Base-by-base conservation (phyloP, 1,139 yeast species). In the Saccharomyces hybrid region DNA sequence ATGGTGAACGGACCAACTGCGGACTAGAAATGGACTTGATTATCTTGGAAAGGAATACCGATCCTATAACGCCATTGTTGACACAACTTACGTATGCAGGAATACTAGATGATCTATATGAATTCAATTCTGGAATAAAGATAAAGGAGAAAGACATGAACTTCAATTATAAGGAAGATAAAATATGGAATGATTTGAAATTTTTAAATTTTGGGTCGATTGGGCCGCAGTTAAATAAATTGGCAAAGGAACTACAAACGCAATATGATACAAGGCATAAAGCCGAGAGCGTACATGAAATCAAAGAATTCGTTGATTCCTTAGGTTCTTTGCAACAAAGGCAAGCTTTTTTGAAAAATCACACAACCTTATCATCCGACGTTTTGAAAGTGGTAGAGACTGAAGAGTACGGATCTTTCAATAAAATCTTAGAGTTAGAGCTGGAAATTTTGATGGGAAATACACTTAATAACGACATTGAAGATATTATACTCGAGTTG, bases 21-120 rank as follows among this genome's bases (percentile, higher is more conserved):
- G 70, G 69, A 50, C 60, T 72, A 53, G 72, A 74, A 51, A 72
- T 71, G 44, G 88, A 86, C 67, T 72, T 91, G 50, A 78, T 93
- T 14, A 84, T 91, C 1, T 65, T 93, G 25, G 99, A 93, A 65
- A 75, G 99, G 52, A 81, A 83, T 55, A 68, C 84, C 34, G 99
- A 93, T 70, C 77, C 81, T 50, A 67, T 86, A 5, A 82, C 96
- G 0, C 84, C 90, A 1, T 65, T 88, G 13, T 72, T 89, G 57
- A 82, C 84, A 38, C 97, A 93, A 64, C 72, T 90, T 61, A 87
- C 89, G 2, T 93, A 91, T 66, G 78, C 81, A 38, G 99, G 99
- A 0, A 74, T 93, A 13, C 75, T 90, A 25, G 91, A 88, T 66
- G 97, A 90, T 65, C 70, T 83, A 26, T 77, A 83, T 62, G 81